phyloP scores from a whole-genome alignment of 495 filamentous ascomycete genomes.

The Physcia stellaris region DNA sequence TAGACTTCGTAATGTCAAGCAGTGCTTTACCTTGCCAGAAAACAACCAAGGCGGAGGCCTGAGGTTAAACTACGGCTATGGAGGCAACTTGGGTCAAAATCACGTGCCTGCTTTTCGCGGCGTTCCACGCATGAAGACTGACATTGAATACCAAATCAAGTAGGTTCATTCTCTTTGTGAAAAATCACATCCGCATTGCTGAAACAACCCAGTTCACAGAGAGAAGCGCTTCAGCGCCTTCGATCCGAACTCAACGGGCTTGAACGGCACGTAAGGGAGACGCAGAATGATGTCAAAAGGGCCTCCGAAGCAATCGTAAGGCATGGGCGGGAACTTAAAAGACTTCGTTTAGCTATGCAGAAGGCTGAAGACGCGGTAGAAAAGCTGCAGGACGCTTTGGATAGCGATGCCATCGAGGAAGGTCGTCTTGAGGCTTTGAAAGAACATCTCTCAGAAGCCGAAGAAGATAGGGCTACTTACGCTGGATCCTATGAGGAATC shows the following conservation, averaged over 20 bases:
- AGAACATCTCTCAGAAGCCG: conserved; percentile 33
- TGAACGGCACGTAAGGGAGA: conserved; percentile 22
- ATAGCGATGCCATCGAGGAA: conserved; percentile 44
- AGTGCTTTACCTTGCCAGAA: conserved; percentile 50
- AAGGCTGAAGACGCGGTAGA: conserved; percentile 42
- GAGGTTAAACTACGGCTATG: conserved; percentile 41
- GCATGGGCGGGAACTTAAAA: conserved; percentile 30
- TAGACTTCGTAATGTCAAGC: conserved; percentile 53
- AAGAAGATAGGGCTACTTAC: conserved; percentile 32
- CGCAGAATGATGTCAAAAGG: conserved; percentile 18
- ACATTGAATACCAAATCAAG: conserved; percentile 53
- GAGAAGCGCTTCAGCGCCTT: conserved; percentile 29
- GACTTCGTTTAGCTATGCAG: conserved; percentile 42
- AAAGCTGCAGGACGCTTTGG: conserved; percentile 44
- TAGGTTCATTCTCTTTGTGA: conserved; percentile 17
- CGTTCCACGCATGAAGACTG: conserved; percentile 65
- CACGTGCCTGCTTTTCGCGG: conserved; percentile 37
- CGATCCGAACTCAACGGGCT: conserved; percentile 24
- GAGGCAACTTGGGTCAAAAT: conserved; percentile 38
- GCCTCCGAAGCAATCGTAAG: conserved; percentile 29
- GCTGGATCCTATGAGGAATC: conserved; percentile 39
- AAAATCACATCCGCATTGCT: background rate
- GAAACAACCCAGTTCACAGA: conserved; percentile 26
- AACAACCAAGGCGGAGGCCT: conserved; percentile 47
- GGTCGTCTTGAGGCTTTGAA: conserved; percentile 48